Base-by-base conservation (phyloP, 2,329 filamentous ascomycete genomes). In the Fusarium irregulare region DNA sequence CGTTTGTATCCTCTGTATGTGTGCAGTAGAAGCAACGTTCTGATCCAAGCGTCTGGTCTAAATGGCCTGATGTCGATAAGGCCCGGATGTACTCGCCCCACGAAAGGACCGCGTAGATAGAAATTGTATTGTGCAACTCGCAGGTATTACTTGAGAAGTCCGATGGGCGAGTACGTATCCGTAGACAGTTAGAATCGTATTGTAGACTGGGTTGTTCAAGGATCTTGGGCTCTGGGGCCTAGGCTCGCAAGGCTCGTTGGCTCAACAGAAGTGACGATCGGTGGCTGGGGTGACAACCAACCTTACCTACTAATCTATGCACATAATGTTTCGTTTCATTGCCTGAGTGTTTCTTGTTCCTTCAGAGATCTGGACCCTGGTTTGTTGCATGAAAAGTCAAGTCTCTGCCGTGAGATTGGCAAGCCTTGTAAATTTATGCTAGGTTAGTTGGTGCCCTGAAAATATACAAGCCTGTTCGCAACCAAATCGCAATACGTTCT, bases 301-400 rank as follows among this genome's bases (percentile, higher is more conserved):
- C 54, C 59, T 50, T 62, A 62, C 60, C 49, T 42, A 37, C 18
- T 37, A 41, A 41, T 41, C 32, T 64, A 63, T 56, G 59, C 41
- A 37, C 48, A 50, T 49, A 72, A 61, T 72, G 73, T 75, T 75
- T 75, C 72, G 73, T 75, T 75, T 75, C 68, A 64, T 64, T 70
- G 68, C 70, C 75, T 71, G 58, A 60, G 69, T 63, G 70, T 73
- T 75, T 74, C 68, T 62, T 69, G 65, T 64, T 66, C 66, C 60
- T 56, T 60, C 55, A 47, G 54, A 27, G 58, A 37, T 25, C 50
- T 21, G 28, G 53, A 56, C 60, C 59, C 63, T 47, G 49, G 60
- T 46, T 61, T 56, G 48, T 53, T 44, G 48, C 44, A 49, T 54
- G n/a, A 60, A 56, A 56, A 45, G 42, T 34, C 44, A 54, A 55